Base-by-base conservation (phyloP, 139 green algal species). In the Micractinium sp. region DNA sequence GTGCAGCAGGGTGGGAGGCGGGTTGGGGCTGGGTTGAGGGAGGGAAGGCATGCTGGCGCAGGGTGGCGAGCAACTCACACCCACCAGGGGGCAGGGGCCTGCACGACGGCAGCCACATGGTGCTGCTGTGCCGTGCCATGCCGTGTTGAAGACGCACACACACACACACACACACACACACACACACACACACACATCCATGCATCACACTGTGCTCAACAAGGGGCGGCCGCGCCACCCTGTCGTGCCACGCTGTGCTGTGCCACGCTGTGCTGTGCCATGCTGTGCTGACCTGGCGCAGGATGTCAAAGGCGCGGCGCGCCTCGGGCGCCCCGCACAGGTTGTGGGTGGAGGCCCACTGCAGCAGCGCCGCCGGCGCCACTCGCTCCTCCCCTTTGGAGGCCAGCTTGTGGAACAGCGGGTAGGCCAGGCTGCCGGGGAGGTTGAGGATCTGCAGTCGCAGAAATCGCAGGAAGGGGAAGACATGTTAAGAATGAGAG, bases 391-490 rank as follows among this genome's bases (percentile, higher is more conserved):
- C 82, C 29, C 67, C 56, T 7, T 77, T 89, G 3, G 60, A 38
- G 16, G 90, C 92, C 19, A 98, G 92, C 88, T 95, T 94, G 82
- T 92, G 88, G 88, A 98, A 98, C 31, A 98, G 92, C 0, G 95
- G 88, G 87, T 97, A 95, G n/a, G 92, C 96, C 53, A 99, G 91
- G 84, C 95, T 96, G 31, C 88, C 90, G 5, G 97, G 97, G 77
- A 99, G 91, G 87, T 96, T 92, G 81, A 96, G 96, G n/a, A 98
- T 94, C 93, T 99, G 94, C 63, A 41, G 60, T 1, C 2, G 27
- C 41, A 87, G 66, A 20, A 92, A n/a, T 1, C 2, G 27, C 41
- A 87, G 66, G 27, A 92, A n/a, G 13, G 16, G 53, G 9, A 9
- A 31, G 16, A 56, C 47, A 9, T 56, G 5, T 75, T 29, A 35